phyloP scores from a whole-genome alignment of 306 rosid species.

The Amphicarpaea edgeworthii region DNA sequence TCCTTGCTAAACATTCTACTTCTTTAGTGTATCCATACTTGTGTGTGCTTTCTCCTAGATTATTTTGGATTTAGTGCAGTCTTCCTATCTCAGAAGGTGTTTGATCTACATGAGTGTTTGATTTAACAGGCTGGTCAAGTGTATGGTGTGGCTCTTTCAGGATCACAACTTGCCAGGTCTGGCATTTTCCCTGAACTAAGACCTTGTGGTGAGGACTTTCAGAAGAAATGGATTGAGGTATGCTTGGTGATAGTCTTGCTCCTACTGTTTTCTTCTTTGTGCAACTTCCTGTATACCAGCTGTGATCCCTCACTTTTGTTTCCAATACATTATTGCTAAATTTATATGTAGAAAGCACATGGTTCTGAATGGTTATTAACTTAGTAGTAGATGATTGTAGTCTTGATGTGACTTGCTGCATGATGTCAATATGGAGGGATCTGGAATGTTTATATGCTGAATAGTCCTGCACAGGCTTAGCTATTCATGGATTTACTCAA shows the following conservation, averaged over 20 bases:
- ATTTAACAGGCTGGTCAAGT: slow-evolving; percentile 94
- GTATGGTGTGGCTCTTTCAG: slow-evolving; percentile 91
- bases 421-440: slow-evolving; percentile 15
- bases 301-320: slow-evolving; percentile 10
- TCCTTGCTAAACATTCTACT: slow-evolving; percentile 28
- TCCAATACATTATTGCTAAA: not conserved
- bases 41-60: slow-evolving; percentile 16
- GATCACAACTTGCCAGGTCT: slow-evolving; percentile 76
- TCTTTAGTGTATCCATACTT: slow-evolving; percentile 13
- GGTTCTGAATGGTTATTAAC: slow-evolving; percentile 25
- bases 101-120: slow-evolving; percentile 41
- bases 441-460: slow-evolving; percentile 28
- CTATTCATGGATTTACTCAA: slow-evolving; percentile 22
- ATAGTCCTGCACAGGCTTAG: slow-evolving; percentile 13
- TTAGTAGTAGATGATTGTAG: slow-evolving; percentile 2
- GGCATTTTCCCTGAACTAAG: slow-evolving; percentile 84
- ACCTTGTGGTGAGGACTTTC: slow-evolving; percentile 76
- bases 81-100: slow-evolving; percentile 37
- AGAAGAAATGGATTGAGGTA: slow-evolving; percentile 98
- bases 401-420: slow-evolving; percentile 17
- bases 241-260: slow-evolving; percentile 21
- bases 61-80: slow-evolving; percentile 1
- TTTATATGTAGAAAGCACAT: slow-evolving; percentile 4
- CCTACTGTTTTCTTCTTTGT: slow-evolving; percentile 12
- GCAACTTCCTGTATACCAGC: slow-evolving; percentile 2